Evolutionary conservation across 2,329 filamentous ascomycete species (phyloP).

Genomic region (Arthroderma sp.): DNA sequence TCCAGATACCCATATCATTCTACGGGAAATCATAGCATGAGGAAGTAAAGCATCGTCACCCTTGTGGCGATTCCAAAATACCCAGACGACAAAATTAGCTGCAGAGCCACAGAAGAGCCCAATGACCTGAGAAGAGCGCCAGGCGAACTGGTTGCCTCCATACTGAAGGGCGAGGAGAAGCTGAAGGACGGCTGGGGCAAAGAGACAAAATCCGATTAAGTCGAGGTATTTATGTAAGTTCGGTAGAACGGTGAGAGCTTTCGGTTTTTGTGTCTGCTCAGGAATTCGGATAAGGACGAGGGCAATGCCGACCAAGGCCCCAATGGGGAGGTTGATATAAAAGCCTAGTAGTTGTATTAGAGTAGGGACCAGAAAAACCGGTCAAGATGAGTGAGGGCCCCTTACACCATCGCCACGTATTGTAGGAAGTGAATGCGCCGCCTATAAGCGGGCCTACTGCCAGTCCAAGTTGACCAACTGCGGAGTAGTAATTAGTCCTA

Average conservation of each 20-base stretch:
- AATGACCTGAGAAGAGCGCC: slow-evolving; percentile 23
- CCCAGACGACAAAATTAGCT: slow-evolving; percentile 19
- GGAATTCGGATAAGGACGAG: slow-evolving; percentile 19
- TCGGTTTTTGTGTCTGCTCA: slow-evolving; percentile 14
- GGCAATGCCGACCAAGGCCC: slow-evolving; percentile 16
- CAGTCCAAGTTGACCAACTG: slow-evolving; percentile 21
- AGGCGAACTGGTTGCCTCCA: slow-evolving; percentile 21
- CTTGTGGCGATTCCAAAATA: slow-evolving; percentile 23
- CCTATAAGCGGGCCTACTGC: slow-evolving; percentile 30
- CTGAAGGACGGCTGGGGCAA: slow-evolving; percentile 22
- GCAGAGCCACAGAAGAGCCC: slow-evolving; percentile 21
- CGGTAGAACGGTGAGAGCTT: slow-evolving; percentile 11
- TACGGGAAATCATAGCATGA: slow-evolving; percentile 19
- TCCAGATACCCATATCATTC: slow-evolving; percentile 19
- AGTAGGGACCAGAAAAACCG: background rate
- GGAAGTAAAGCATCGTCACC: slow-evolving; percentile 29
- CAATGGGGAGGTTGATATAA: slow-evolving; percentile 26
- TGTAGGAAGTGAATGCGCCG: slow-evolving; percentile 27
- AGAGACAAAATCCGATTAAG: slow-evolving; percentile 22
- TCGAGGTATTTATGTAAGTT: slow-evolving; percentile 23
- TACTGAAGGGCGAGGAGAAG: slow-evolving; percentile 28
- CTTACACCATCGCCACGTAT: slow-evolving; percentile 30
- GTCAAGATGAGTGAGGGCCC: slow-evolving; percentile 1
- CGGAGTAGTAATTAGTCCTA: slow-evolving; percentile 4
- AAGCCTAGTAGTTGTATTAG: slow-evolving; percentile 16